phyloP scores from a whole-genome alignment of 1,284 basidiomycete genomes.

The Malassezia caprae region DNA sequence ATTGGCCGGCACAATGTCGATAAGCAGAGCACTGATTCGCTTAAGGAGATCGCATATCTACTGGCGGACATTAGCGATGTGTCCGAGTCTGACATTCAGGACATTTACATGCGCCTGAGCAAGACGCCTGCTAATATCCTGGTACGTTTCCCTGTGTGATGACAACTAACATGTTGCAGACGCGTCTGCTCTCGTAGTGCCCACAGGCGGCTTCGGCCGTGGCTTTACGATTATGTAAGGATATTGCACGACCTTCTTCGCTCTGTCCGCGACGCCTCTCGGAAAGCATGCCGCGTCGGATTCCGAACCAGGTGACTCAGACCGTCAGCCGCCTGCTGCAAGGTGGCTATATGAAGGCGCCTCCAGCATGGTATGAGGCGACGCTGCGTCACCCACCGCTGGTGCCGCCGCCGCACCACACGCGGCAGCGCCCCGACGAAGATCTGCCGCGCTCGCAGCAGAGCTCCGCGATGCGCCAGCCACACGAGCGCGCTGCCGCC shows the following conservation, averaged over 20 bases:
- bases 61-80: constrained; percentile 93
- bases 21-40: constrained; percentile 95
- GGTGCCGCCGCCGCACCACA: constrained; percentile 65
- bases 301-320: constrained; percentile 79
- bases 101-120: constrained; percentile 71
- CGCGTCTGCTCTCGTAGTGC: constrained; percentile 12
- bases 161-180: constrained; percentile 1
- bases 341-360: constrained; percentile 58
- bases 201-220: background rate
- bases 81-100: constrained; percentile 67
- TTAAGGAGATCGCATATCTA: constrained; percentile 85
- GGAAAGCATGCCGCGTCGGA: constrained; percentile 63
- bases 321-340: constrained; percentile 73
- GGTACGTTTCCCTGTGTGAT: constrained; percentile 13
- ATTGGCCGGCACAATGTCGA: constrained; percentile 93
- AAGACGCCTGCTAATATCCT: constrained; percentile 54
- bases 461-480: constrained; percentile 19
- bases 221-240: background rate
- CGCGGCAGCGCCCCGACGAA: constrained; percentile 54
- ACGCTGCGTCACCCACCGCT: constrained; percentile 79
- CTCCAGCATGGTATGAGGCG: constrained; percentile 76
- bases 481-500: constrained; percentile 15
- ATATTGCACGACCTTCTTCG: background rate
- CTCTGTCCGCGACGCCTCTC: background rate
- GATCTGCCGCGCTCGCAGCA: constrained; percentile 36